Base-by-base conservation (phyloP, 2,329 filamentous ascomycete species). In the Colletotrichum sp. region DNA sequence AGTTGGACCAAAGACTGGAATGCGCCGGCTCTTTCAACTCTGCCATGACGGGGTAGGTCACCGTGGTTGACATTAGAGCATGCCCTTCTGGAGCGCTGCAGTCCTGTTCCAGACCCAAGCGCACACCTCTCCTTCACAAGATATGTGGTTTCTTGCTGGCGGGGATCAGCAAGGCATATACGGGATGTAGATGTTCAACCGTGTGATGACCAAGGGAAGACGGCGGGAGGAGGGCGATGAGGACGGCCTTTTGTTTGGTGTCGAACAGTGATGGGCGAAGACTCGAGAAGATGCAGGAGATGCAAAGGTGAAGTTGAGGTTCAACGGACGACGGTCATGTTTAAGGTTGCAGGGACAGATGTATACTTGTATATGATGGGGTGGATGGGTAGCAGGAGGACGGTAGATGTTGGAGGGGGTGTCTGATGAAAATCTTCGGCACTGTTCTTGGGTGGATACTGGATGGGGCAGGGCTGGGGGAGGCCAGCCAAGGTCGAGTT, bases 41-140 rank as follows among this genome's bases (percentile, higher is more conserved):
- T 89, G 90, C 89, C 90, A 92, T 92, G 82, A 89, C 88, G 86
- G 90, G 88, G 84, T 91, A 90, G 79, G 89, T 90, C 83, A 89
- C 85, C 81, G 89, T 89, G 86, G 89, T 90, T 87, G 90, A 91
- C 89, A 91, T 91, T 88, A 85, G 88, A 86, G 82, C 89, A 89
- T 90, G 81, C 86, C 87, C 81, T 78, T 63, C 81, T 76, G 59
- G 43, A 64, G 73, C 74, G 74, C 70, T 30, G 70, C 61, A 76
- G 74, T 76, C 74, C 74, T 76, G 52, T 74, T 18, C 65, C 64
- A 76, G 74, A 76, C 70, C 66, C 59, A 65, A 74, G 71, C 74
- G 71, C 74, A 30, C 64, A 34, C 32, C n/a, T 79, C 77, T 76
- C 71, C 76, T 66, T 73, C 69, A 61, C 52, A 66, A 55, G 70